phyloP scores from a whole-genome alignment of 2,329 filamentous ascomycete genomes.

The Coleophoma crateriformis region DNA sequence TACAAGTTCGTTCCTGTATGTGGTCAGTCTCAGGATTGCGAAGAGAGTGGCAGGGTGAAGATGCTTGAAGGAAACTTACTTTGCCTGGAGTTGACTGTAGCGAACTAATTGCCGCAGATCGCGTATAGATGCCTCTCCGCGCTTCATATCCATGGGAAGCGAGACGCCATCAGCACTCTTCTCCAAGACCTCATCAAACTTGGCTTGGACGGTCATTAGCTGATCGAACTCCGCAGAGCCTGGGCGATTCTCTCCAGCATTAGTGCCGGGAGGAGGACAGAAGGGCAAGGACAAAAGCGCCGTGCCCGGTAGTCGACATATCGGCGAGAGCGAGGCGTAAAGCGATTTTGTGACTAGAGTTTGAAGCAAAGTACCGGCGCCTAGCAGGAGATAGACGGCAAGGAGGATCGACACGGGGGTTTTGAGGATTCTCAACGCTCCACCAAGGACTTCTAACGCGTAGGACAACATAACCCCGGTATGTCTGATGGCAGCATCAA shows the following conservation, averaged over 20 bases:
- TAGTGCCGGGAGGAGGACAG: slow-evolving; percentile 36
- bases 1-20: slow-evolving; percentile 58
- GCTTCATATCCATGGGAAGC: slow-evolving; percentile 74
- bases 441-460: slow-evolving; percentile 47
- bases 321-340: slow-evolving; percentile 56
- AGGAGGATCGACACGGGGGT: slow-evolving; percentile 58
- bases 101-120: slow-evolving; percentile 69
- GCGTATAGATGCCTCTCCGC: slow-evolving; percentile 66
- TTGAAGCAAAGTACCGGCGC: slow-evolving; percentile 51
- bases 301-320: slow-evolving; percentile 65
- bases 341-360: slow-evolving; percentile 59
- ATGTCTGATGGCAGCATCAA: slow-evolving; percentile 17
- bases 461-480: slow-evolving; percentile 32
- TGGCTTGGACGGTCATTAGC: slow-evolving; percentile 67
- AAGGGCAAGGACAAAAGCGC: slow-evolving; percentile 59
- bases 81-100: slow-evolving; percentile 60
- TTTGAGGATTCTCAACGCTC: slow-evolving; percentile 57
- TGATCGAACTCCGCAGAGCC: slow-evolving; percentile 59
- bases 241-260: slow-evolving; percentile 14
- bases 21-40: no score
- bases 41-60: slow-evolving; percentile 2
- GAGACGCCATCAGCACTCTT: slow-evolving; percentile 59
- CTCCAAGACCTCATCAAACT: slow-evolving; percentile 71
- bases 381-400: slow-evolving; percentile 54
- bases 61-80: slow-evolving; percentile 20